phyloP scores from a whole-genome alignment of 1,284 basidiomycete genomes.

The Microbotryum lychnidis-dioicae region DNA sequence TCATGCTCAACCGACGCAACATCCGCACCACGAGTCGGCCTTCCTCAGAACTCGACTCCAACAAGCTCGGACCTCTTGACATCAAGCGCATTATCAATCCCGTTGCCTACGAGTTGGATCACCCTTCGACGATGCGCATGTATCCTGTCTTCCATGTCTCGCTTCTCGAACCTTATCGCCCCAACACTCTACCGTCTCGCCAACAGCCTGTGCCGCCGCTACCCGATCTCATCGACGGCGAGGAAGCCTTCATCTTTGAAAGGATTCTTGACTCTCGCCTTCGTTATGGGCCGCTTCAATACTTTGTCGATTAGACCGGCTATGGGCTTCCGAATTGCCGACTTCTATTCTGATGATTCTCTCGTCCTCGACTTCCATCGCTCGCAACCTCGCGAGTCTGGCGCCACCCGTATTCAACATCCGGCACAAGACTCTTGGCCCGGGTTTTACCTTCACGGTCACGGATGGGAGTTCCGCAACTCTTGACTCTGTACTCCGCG shows the following conservation, averaged over 20 bases:
- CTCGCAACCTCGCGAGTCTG: no score
- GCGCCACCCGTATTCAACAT: no score
- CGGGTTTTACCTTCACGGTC: no score
- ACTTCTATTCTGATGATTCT: no score
- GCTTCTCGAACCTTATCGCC: slow-evolving; percentile 2
- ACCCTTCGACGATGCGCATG: slow-evolving; percentile 9
- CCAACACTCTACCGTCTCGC: background rate
- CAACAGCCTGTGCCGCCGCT: background rate
- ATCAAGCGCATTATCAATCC: slow-evolving; percentile 1
- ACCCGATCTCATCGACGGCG: background rate
- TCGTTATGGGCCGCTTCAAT: background rate
- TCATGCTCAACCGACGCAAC: background rate
- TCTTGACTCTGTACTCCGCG: no score
- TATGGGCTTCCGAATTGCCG: background rate
- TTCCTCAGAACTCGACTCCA: slow-evolving; percentile 6
- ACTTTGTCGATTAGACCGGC: slow-evolving; percentile 9
- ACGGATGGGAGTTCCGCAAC: no score
- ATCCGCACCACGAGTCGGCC: slow-evolving; percentile 21
- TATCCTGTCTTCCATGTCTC: slow-evolving; percentile 12
- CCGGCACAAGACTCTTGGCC: no score
- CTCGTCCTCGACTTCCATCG: no score
- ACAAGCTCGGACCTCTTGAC: slow-evolving; percentile 9
- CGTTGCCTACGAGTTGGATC: slow-evolving; percentile 2
- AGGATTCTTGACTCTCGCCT: background rate
- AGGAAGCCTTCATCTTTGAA: background rate